Conservation (phyloP, 2,329 filamentous ascomycete genomes). For the Hirsutella minnesotensis region DNA sequence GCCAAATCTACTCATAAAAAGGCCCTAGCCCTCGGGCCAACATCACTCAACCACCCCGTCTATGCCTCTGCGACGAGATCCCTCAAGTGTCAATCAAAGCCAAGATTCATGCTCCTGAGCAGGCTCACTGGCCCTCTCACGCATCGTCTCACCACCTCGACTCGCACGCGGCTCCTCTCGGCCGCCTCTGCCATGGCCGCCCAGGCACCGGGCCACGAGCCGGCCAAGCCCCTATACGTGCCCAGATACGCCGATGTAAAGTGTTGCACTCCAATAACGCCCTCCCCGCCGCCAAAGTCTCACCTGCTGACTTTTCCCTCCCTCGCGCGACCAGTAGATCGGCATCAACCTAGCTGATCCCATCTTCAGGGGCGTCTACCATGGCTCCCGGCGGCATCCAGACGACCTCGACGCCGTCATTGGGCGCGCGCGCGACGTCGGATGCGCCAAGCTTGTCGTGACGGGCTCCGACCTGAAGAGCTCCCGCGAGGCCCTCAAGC, state of each 20-base stretch:
- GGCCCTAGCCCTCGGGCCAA: no score
- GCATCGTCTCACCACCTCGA: neutral
- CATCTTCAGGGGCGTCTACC: slow-evolving; percentile 75
- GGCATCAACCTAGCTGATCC: slow-evolving; percentile 94
- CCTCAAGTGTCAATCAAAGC: no score
- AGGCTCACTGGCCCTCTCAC: neutral
- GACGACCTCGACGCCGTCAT: slow-evolving; percentile 68
- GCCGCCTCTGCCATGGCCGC: slow-evolving; percentile 8
- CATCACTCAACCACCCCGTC: no score
- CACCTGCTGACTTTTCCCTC: slow-evolving; percentile 1
- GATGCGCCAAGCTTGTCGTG: slow-evolving; percentile 82
- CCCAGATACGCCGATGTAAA: slow-evolving; percentile 52
- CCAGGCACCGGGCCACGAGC: slow-evolving; percentile 7
- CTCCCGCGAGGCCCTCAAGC: slow-evolving; percentile 59
- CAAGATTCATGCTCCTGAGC: neutral
- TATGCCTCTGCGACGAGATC: no score
- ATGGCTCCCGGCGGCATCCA: slow-evolving; percentile 64
- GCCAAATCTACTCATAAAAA: no score
- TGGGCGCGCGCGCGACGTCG: slow-evolving; percentile 62
- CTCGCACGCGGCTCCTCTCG: neutral
- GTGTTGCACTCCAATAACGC: slow-evolving; percentile 11
- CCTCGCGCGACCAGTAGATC: slow-evolving; percentile 51
- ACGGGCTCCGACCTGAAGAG: slow-evolving; percentile 81
- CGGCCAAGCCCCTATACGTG: slow-evolving; percentile 12
- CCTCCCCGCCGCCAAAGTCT: neutral